Base-by-base conservation (phyloP, 345 rosid genomes). In the Acer negundo region DNA sequence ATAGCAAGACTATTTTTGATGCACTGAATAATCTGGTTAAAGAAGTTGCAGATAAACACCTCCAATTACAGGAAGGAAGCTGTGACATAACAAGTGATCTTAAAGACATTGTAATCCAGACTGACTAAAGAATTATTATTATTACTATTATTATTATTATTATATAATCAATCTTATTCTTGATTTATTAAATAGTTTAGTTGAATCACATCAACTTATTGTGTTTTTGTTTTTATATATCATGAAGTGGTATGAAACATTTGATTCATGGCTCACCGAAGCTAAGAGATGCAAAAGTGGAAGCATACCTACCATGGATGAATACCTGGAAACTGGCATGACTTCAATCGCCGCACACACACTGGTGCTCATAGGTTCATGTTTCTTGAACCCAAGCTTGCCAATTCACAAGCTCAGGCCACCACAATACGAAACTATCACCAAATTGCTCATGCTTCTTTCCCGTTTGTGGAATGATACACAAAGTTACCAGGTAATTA, bases 161-260 rank as follows among this genome's bases (percentile, higher is more conserved):
- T 31, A 31, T 31, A 31, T 3, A 31, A 31, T 31, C 35, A 31
- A 31, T 31, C 35, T 35, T 4, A 35, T 35, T 35, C 6, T 35
- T 5, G 38, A 35, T 35, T 35, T 35, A 35, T 35, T 35, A 35
- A 35, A 35, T 35, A 35, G 31, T 40, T 70, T 42, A 11, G 9
- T 72, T 55, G 8, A 20, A 10, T 35, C 44, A 3, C 46, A 35
- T 35, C 38, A 35, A 35, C 38, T 35, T 35, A 35, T 35, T 35
- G 38, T 35, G 38, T 35, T 35, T 35, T 35, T 35, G 38, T 35
- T 35, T 35, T 4, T 35, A 35, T 35, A 35, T 35, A 35, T 35
- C 6, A 35, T 72, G 79, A 28, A 92, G 97, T 92, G 94, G 97
- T 9, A 46, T 7, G 93, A 90, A 74, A 85, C 94, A 73, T 92